Base-by-base conservation (phyloP, 2,329 filamentous ascomycete genomes). In the Fusarium torulosum region DNA sequence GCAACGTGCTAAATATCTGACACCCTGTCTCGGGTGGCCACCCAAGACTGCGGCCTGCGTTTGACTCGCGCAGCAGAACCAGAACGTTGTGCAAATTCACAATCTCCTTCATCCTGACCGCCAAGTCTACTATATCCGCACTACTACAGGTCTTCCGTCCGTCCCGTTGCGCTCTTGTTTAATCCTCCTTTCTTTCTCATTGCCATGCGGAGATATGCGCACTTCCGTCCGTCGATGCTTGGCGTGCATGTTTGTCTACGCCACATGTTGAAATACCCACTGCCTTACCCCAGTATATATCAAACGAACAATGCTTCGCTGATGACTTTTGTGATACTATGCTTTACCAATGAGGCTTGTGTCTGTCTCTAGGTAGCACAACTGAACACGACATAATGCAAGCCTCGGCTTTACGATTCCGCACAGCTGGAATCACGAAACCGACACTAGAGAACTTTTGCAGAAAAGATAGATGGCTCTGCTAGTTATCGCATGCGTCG, bases 11-110 rank as follows among this genome's bases (percentile, higher is more conserved):
- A 53, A 60, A 53, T 35, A 66, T 69, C 58, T 55, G 27, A 67
- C 66, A 70, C 44, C 50, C 51, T 38, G 59, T 73, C 71, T 73
- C 69, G 67, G 71, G 43, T 73, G 50, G 43, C 44, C 45, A 61
- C 53, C 58, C 54, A 69, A 54, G 41, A 17, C 65, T 43, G 49
- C 19, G 53, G 47, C 53, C 45, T 59, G 20, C 38, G 43, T 59
- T 35, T 53, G 54, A 62, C 59, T 66, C 59, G 64, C 25, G 33
- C 58, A 61, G 63, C 65, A 59, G 59, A 25, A 45, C 27, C 65
- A 59, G 59, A 25, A 45, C 27, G 59, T 44, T 25, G 65, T 54
- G 63, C 29, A 46, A 21, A 11, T 25, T 10, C 7, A 37, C 20
- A 50, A 11, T 35, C 17, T 37, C 17, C 19, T 15, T 11, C 7